These are phyloP conservation scores for Pseudomonodictys pantanalensis DNA, from an alignment of 495 filamentous ascomycete genomes.

Conservation along the genomic window DNA sequence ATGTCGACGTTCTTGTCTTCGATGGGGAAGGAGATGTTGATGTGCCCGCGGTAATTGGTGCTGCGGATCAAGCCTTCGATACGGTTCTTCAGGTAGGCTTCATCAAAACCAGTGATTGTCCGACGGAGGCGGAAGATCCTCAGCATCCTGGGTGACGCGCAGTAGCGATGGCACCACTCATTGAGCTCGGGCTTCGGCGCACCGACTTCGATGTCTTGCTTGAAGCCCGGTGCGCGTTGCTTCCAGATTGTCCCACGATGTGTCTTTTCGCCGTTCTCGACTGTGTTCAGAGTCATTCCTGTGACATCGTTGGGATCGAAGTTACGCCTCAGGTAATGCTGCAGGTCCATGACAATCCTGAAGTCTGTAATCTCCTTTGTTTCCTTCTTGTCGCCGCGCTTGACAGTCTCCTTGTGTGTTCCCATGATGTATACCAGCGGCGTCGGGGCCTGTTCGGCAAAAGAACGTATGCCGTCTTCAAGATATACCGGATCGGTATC, in stretches of 20 bases:
- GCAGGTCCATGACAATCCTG: conserved; percentile 51
- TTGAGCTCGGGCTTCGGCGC: conserved; percentile 34
- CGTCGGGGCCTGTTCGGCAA: conserved; percentile 19
- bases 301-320: conserved; percentile 2
- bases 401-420: conserved; percentile 48
- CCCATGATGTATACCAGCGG: conserved; percentile 50
- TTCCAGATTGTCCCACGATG: conserved; percentile 36
- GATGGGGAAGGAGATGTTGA: conserved; percentile 53
- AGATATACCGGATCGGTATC: conserved; percentile 46
- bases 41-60: conserved; percentile 60
- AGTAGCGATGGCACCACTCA: conserved; percentile 59
- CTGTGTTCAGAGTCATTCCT: conserved; percentile 23
- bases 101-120: conserved; percentile 52
- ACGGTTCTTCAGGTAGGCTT: conserved; percentile 44
- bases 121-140: conserved; percentile 53
- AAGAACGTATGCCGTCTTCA: conserved; percentile 42
- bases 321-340: conserved; percentile 44
- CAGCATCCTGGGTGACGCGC: conserved; percentile 47
- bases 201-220: conserved; percentile 33
- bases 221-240: conserved; percentile 30
- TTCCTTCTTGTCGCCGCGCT: conserved; percentile 48
- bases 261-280: conserved; percentile 34
- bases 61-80: conserved; percentile 49
- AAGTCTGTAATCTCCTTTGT: conserved; percentile 49
- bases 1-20: conserved; percentile 49